These are phyloP conservation scores for Pleurotus sapidus DNA, from an alignment of 768 basidiomycete species.

Conservation along the genomic window DNA sequence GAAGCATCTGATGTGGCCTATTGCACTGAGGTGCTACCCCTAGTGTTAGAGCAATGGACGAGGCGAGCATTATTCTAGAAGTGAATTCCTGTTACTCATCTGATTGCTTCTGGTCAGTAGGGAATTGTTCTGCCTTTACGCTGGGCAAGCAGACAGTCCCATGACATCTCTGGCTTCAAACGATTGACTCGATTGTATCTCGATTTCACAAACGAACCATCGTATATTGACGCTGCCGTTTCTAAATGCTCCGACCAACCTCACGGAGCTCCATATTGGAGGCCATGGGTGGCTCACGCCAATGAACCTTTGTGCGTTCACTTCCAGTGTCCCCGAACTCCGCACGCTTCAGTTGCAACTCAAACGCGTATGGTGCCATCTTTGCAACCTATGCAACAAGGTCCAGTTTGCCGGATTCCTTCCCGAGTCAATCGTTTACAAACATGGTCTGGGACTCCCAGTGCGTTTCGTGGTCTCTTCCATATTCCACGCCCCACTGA, in stretches of 20 bases:
- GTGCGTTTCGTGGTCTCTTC: not conserved
- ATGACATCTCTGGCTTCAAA: slow-evolving; percentile 1
- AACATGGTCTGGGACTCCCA: not conserved
- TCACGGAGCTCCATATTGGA: not conserved
- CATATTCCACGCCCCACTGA: not conserved
- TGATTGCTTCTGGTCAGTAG: not conserved
- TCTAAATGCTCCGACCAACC: not conserved
- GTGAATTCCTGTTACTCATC: too few species aligned
- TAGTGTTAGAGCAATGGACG: not conserved
- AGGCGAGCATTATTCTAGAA: not conserved
- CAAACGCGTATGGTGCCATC: slow-evolving; percentile 5
- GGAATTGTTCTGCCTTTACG: not conserved
- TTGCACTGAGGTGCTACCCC: not conserved
- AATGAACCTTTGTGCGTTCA: not conserved
- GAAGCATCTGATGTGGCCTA: slow-evolving; percentile 2
- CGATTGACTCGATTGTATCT: not conserved
- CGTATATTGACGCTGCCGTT: not conserved
- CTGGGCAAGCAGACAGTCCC: not conserved
- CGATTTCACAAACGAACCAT: slow-evolving; percentile 3
- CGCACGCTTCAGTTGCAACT: not conserved
- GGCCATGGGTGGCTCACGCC: slow-evolving; percentile 1
- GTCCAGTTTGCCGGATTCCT: not conserved
- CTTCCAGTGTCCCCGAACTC: not conserved
- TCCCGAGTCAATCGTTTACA: not conserved
- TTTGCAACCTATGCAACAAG: slow-evolving; percentile 3